Base-by-base conservation (phyloP, 2,329 filamentous ascomycete species). In the Davidsoniella australis region DNA sequence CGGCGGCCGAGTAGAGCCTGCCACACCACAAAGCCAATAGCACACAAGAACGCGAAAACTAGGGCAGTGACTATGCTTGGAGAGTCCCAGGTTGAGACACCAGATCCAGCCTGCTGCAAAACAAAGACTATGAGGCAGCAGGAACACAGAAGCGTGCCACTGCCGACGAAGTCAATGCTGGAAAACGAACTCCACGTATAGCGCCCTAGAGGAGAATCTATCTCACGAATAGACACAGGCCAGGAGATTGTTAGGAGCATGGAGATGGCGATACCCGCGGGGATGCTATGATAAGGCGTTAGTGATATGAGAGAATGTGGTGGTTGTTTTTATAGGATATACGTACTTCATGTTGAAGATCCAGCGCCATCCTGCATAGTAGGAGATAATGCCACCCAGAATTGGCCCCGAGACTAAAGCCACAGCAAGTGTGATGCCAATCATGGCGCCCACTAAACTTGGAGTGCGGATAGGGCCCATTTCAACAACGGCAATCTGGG, bases 311-410 rank as follows among this genome's bases (percentile, higher is more conserved):
- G 6, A 12, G 14, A 7, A 14, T 42, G 12, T 20, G 7, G n/a
- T 6, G 17, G 16, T 9, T 23, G 3, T 14, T 4, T 3, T 42
- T 5, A 3, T 18, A 7, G 12, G 29, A 24, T 23, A 9, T 7
- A 55, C 68, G 42, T 61, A 77, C 73, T 80, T 80, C 58, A 78
- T 71, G 59, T 73, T 72, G 58, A 79, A 79, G 38, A 79, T 66
- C 65, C 73, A 76, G 46, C 71, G 65, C 76, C 76, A 80, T 41
- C 64, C 66, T 16, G 68, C 66, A 2, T 66, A 61, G n/a, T 70
- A 64, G 1, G 72, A 69, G 18, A 80, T 71, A 2, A 68, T 62
- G 2, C 75, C 76, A 4, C 75, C 76, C 3, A 79, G 60, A 2
- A 79, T 59, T 1, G 76, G 74, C 0, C 76, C 76, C 1, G 79